Conservation (phyloP, 306 rosid species). For the Quercus berberidifolia region DNA sequence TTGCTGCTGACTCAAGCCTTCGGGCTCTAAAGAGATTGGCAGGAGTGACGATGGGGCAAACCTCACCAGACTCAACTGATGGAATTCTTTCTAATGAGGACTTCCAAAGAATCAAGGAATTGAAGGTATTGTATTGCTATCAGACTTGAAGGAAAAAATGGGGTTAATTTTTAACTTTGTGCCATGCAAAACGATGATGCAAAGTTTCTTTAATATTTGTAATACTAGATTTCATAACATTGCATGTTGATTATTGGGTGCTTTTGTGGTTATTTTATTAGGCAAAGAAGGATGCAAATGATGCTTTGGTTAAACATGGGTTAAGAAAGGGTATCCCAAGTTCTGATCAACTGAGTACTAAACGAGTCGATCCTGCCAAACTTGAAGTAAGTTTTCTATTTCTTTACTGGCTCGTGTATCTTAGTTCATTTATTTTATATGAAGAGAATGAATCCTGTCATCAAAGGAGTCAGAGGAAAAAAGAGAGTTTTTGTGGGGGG, state of each 20-base stretch:
- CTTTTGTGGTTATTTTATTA: constrained; percentile 20
- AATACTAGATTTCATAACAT: background rate
- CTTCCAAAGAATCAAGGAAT: constrained; percentile 68
- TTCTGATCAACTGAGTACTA: constrained; percentile 56
- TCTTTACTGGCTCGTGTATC: background rate
- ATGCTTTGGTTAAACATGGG: constrained; percentile 65
- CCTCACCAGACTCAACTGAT: constrained; percentile 38
- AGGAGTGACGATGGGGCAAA: constrained; percentile 18
- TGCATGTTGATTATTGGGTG: constrained; percentile 8
- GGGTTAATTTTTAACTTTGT: background rate
- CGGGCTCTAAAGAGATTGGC: constrained; percentile 76
- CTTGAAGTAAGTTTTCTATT: constrained; percentile 61
- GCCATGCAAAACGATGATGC: background rate
- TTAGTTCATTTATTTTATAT: background rate
- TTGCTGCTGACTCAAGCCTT: constrained; percentile 76
- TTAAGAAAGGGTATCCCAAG: constrained; percentile 48
- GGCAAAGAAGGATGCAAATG: constrained; percentile 65
- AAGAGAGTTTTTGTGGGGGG: background rate
- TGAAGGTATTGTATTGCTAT: constrained; percentile 37
- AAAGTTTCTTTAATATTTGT: background rate
- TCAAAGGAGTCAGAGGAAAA: background rate
- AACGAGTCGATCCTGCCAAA: constrained; percentile 70
- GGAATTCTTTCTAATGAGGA: constrained; percentile 92
- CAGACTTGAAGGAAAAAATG: background rate
- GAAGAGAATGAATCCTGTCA: constrained; percentile 3